Evolutionary conservation across 768 basidiomycete species (phyloP).

Genomic region (Rhizopogon sp.): DNA sequence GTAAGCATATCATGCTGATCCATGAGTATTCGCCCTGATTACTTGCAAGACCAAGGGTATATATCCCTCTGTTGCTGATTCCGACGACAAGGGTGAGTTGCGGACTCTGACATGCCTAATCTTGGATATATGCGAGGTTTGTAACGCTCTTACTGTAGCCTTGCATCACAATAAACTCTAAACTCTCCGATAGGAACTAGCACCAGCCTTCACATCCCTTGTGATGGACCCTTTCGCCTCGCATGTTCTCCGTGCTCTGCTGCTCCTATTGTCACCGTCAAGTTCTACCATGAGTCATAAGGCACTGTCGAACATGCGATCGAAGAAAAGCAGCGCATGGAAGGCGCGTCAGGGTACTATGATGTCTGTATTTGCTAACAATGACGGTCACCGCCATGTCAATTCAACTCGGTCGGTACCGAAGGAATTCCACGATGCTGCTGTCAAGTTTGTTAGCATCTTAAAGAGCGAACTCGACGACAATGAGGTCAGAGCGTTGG

Average conservation of each 20-base stretch:
- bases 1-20: constrained; percentile 28
- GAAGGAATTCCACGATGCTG: constrained; percentile 42
- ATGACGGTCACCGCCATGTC: constrained; percentile 32
- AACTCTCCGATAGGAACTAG: constrained; percentile 52
- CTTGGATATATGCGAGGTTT: constrained; percentile 60
- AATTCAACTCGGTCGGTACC: constrained; percentile 30
- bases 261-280: constrained; percentile 70
- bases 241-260: constrained; percentile 79
- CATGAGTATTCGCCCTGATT: not conserved
- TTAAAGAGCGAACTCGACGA: constrained; percentile 50
- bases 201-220: constrained; percentile 55
- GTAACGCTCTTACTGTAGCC: constrained; percentile 15
- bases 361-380: constrained; percentile 67
- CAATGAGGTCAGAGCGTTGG: constrained; percentile 76
- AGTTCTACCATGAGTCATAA: constrained; percentile 36
- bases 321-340: constrained; percentile 81
- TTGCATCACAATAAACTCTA: not conserved
- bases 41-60: constrained; percentile 46
- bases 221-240: constrained; percentile 87
- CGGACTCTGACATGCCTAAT: constrained; percentile 60
- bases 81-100: constrained; percentile 58
- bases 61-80: constrained; percentile 41
- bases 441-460: constrained; percentile 41
- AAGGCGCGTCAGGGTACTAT: constrained; percentile 77
- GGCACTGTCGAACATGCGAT: constrained; percentile 49